Base-by-base conservation (phyloP, 495 filamentous ascomycete genomes). In the Penicillium pancosmium region DNA sequence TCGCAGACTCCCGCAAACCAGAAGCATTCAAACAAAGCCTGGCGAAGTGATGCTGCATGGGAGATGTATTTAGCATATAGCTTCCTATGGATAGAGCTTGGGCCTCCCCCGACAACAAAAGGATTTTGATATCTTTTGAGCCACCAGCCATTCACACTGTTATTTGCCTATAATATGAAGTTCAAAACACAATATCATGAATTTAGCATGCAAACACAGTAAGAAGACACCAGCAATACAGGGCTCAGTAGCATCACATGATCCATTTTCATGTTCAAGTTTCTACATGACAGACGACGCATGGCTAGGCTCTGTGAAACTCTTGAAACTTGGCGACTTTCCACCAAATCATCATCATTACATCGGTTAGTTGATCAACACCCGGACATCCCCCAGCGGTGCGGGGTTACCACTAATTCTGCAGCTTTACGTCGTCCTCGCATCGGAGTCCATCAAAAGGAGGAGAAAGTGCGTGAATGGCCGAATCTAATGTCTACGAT, bases 391-490 rank as follows among this genome's bases (percentile, higher is more conserved):
- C 16, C 41, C 41, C 16, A 18, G 41, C 41, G 46, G 46, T 19
- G 46, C 10, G 36, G 15, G 36, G 46, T 52, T 38, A 31, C 12
- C 27, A 35, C 21, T 52, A 35, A 8, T 23, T n/a, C 50, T 52
- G 50, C 50, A 52, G 27, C 50, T 21, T 52, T 52, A 40, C 50
- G 35, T 52, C 50, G 33, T 11, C 31, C 31, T 36, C 33, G 50
- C 50, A 40, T 40, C 35, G 31, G 27, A 36, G 50, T 5, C 31
- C 46, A 48, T 5, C 25, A 7, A 33, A 18, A 33, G 13, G 6
- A 52, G 25, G 3, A 52, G 15, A 52, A 52, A 52, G 2, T 5
- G 46, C 46, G 46, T 48, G 21, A 27, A 27, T 48, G 31, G 9
- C 46, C 46, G 21, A 48, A 48, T n/a, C 19, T 25, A 10, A 31